Conservation (phyloP, 495 filamentous ascomycete species). For the Glarea lozoyensis region DNA sequence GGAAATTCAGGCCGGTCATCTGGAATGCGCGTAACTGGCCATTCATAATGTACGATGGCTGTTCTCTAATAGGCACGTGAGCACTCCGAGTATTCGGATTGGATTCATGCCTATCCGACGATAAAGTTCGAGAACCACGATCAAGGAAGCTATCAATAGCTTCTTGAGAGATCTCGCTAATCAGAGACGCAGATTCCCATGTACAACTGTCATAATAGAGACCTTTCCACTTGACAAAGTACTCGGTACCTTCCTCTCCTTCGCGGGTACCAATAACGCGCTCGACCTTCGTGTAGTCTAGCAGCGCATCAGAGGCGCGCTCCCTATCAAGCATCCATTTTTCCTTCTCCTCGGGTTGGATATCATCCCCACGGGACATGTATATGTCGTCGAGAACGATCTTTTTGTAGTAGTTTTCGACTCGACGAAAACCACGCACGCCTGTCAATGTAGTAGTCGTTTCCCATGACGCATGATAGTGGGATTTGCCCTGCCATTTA, state of each 20-base stretch:
- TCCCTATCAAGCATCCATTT: slow-evolving; percentile 87
- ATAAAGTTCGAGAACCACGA: slow-evolving; percentile 62
- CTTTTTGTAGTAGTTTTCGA: slow-evolving; percentile 91
- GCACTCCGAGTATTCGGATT: slow-evolving; percentile 61
- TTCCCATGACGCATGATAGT: slow-evolving; percentile 95
- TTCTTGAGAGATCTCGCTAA: slow-evolving; percentile 68
- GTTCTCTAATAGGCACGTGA: slow-evolving; percentile 63
- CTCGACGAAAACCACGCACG: slow-evolving; percentile 66
- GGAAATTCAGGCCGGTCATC: slow-evolving; percentile 84
- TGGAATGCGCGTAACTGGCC: slow-evolving; percentile 92
- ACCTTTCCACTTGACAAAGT: slow-evolving; percentile 89
- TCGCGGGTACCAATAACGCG: slow-evolving; percentile 77
- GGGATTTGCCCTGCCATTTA: slow-evolving; percentile 94
- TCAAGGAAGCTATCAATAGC: slow-evolving; percentile 88
- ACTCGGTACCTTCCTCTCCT: slow-evolving; percentile 66
- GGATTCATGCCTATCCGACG: slow-evolving; percentile 65
- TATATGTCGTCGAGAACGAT: slow-evolving; percentile 65
- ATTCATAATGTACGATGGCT: slow-evolving; percentile 75
- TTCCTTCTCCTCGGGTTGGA: slow-evolving; percentile 79
- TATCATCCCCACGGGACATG: slow-evolving; percentile 55
- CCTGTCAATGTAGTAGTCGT: slow-evolving; percentile 57
- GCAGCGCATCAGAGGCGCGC: slow-evolving; percentile 69
- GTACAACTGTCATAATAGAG: slow-evolving; percentile 87
- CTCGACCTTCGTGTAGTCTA: slow-evolving; percentile 83
- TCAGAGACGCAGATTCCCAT: slow-evolving; percentile 73